Conservation (phyloP, 2,329 filamentous ascomycete genomes). For the Hypoxylon sp. region DNA sequence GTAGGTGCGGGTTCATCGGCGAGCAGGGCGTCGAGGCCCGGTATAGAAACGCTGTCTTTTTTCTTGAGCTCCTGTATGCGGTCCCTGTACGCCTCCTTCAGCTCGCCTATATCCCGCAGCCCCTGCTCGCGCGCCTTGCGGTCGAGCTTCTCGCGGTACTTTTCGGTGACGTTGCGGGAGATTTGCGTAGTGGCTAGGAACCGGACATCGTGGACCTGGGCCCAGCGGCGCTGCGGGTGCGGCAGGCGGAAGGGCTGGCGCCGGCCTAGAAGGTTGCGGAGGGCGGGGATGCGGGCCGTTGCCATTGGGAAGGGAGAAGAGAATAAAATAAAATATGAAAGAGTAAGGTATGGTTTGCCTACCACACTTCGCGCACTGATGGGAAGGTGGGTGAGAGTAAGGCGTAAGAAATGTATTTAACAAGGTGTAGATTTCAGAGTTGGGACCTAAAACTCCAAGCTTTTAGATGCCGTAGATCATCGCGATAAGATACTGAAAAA, state of each 20-base stretch:
- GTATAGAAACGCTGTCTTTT: slow-evolving; percentile 71
- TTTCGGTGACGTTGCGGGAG: slow-evolving; percentile 79
- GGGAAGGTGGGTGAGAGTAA: slow-evolving; percentile 5
- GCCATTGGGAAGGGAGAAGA: slow-evolving; percentile 32
- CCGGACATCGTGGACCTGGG: slow-evolving; percentile 91
- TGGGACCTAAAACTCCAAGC: not conserved
- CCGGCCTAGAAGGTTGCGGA: slow-evolving; percentile 42
- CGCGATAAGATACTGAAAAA: slow-evolving; percentile 12
- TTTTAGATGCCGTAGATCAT: slow-evolving; percentile 14
- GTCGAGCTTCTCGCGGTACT: slow-evolving; percentile 88
- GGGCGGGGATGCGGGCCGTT: slow-evolving; percentile 37
- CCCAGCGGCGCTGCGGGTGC: slow-evolving; percentile 81
- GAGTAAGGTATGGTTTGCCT: not conserved
- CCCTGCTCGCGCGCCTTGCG: slow-evolving; percentile 83
- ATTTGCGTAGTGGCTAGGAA: slow-evolving; percentile 86
- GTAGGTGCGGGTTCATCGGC: slow-evolving; percentile 49
- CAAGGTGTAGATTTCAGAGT: not conserved
- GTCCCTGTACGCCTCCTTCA: slow-evolving; percentile 87
- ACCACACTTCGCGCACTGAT: slow-evolving; percentile 9
- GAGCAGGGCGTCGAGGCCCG: slow-evolving; percentile 55
- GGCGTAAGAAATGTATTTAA: not conserved
- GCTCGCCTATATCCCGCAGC: slow-evolving; percentile 77
- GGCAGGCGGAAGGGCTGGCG: slow-evolving; percentile 31
- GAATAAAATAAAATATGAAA: not conserved
- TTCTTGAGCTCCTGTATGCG: slow-evolving; percentile 82